Base-by-base conservation (phyloP, 768 basidiomycete species). In the Termitomyces heimii region DNA sequence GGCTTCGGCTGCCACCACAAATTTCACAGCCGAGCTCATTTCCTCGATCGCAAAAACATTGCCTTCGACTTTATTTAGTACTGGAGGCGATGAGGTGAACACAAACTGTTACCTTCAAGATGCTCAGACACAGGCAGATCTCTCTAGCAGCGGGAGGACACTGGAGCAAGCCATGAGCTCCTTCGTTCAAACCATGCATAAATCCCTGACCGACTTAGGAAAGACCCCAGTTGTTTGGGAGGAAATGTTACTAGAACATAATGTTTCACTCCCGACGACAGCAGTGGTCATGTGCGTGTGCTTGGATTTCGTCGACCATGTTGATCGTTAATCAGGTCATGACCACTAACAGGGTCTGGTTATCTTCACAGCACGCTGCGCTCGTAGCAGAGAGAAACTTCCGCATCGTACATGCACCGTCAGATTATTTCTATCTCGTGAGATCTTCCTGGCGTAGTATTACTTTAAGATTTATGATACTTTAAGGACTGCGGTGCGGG, bases 181-280 rank as follows among this genome's bases (percentile, higher is more conserved):
- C 1, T 93, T 93, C 64, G 82, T 82, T 0, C 67, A 78, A 48
- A 73, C 73, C 0, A 82, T 79, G 1, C 91, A 92, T 63, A 63
- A 63, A 0, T 77, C 82, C 1, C 69, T 94, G 24, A 69, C 68
- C 2, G 67, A 66, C 0, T 63, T 76, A 10, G 85, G 85, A 0
- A 93, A 92, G 71, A 88, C 81, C 0, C 82, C 91, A 0, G 82
- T 92, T 28, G 89, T 94, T 10, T 93, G 89, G 88, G 84, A 94
- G 71, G 87, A 90, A 66, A 86, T 89, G 85, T 79, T 83, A 2
- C 68, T 88, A 47, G 71, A 71, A 3, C 77, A 83, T 60, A 70
- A 76, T 44, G 70, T 85, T 14, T 72, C 64, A 3, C 68, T 73
- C 56, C 73, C 62, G 3, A 77, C 79, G 47, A 72, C 81, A 43